These are phyloP conservation scores for Physocladia obscura DNA, from an alignment of 192 early-diverging fungal species.

Conservation along the genomic window DNA sequence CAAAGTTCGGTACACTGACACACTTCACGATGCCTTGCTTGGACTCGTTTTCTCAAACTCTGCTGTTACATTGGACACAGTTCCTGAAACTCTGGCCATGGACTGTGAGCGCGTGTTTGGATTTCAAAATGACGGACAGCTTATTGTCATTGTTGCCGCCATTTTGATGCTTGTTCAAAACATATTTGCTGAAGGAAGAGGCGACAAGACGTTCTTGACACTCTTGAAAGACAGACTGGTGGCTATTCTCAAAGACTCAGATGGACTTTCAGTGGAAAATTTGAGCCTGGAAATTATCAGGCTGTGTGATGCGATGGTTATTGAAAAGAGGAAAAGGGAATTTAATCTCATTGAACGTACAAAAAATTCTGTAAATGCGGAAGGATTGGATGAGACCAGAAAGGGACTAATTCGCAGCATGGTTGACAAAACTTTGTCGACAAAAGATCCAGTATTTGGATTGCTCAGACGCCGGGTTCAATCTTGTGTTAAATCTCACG, in stretches of 20 bases:
- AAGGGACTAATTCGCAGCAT: conserved; percentile 37
- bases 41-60: conserved; percentile 50
- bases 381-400: conserved; percentile 34
- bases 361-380: neutral
- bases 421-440: conserved; percentile 51
- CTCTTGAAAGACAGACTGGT: conserved; percentile 38
- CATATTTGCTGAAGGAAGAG: conserved; percentile 43
- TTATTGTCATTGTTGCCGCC: conserved; percentile 62
- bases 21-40: conserved; percentile 55
- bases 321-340: conserved; percentile 4
- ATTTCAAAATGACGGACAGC: conserved; percentile 74
- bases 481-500: conserved; percentile 36
- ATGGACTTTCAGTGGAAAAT: conserved; percentile 35
- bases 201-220: conserved; percentile 23
- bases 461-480: conserved; percentile 55
- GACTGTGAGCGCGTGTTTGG: conserved; percentile 64
- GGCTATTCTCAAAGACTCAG: conserved; percentile 23
- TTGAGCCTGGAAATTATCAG: conserved; percentile 30
- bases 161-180: conserved; percentile 74
- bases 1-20: conserved; percentile 48
- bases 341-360: neutral
- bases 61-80: conserved; percentile 28
- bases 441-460: conserved; percentile 53
- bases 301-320: neutral
- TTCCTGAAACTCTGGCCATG: conserved; percentile 71